These are phyloP conservation scores for Sporothrix pseudoabietina DNA, from an alignment of 2,329 filamentous ascomycete genomes.

Conservation along the genomic window DNA sequence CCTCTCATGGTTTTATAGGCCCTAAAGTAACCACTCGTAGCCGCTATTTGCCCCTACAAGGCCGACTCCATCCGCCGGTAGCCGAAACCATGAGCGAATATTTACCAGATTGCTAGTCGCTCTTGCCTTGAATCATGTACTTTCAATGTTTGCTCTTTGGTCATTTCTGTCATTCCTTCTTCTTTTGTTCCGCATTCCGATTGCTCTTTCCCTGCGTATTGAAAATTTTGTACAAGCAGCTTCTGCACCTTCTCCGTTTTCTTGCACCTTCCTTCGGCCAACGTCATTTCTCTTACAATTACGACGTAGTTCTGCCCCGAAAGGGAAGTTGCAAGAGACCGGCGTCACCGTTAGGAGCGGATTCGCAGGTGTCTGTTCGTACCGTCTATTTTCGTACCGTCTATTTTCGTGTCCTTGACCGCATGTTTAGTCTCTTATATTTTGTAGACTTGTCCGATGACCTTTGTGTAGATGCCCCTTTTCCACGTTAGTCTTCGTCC, in stretches of 20 bases:
- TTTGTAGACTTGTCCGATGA: neutral
- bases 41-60: neutral
- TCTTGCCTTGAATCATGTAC: neutral
- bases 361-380: neutral
- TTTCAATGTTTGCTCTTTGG: neutral
- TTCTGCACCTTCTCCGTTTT: neutral
- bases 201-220: neutral
- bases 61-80: conserved; percentile 25
- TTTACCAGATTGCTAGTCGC: neutral
- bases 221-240: neutral
- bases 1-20: conserved; percentile 11
- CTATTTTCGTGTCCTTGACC: neutral
- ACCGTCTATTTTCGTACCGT: neutral
- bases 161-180: neutral
- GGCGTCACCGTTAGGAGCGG: neutral
- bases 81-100: conserved; percentile 27
- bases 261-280: neutral
- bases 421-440: neutral
- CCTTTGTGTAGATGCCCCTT: neutral
- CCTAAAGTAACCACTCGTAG: neutral
- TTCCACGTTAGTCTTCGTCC: no score
- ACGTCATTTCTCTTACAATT: conserved; percentile 11
- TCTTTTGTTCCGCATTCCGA: neutral
- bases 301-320: conserved; percentile 10
- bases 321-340: conserved; percentile 2